phyloP scores from a whole-genome alignment of 768 basidiomycete genomes.

The Lactifluus echinatus region DNA sequence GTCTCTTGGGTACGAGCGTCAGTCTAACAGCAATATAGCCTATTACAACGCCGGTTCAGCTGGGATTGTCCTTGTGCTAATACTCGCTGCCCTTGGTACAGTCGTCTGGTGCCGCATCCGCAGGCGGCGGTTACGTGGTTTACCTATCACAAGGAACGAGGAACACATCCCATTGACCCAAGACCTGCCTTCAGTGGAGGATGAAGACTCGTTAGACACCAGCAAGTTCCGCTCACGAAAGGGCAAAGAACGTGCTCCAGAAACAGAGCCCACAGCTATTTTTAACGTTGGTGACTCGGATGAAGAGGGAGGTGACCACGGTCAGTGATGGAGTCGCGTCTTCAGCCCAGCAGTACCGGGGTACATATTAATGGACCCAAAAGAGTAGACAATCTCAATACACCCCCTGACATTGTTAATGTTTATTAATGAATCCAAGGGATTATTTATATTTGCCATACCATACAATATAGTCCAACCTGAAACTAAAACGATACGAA shows the following conservation, averaged over 20 bases:
- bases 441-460: background rate
- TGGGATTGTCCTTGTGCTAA: constrained; percentile 70
- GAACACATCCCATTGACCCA: constrained; percentile 63
- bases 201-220: constrained; percentile 13
- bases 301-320: constrained; percentile 28
- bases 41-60: constrained; percentile 92
- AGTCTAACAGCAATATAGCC: constrained; percentile 36
- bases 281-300: constrained; percentile 42
- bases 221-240: constrained; percentile 23
- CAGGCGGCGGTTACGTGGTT: constrained; percentile 31
- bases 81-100: constrained; percentile 55
- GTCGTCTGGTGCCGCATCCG: constrained; percentile 77
- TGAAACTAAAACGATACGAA: too few relatives aligned
- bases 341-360: background rate
- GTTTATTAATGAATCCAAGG: background rate
- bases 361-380: background rate
- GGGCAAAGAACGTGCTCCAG: constrained; percentile 31
- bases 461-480: too few relatives aligned
- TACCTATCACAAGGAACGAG: constrained; percentile 32
- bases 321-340: background rate
- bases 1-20: background rate
- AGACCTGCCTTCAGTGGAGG: constrained; percentile 24
- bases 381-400: background rate
- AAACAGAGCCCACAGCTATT: constrained; percentile 28
- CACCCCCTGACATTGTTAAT: background rate